These are phyloP conservation scores for Populus euphratica DNA, from an alignment of 345 rosid species.

Conservation along the genomic window DNA sequence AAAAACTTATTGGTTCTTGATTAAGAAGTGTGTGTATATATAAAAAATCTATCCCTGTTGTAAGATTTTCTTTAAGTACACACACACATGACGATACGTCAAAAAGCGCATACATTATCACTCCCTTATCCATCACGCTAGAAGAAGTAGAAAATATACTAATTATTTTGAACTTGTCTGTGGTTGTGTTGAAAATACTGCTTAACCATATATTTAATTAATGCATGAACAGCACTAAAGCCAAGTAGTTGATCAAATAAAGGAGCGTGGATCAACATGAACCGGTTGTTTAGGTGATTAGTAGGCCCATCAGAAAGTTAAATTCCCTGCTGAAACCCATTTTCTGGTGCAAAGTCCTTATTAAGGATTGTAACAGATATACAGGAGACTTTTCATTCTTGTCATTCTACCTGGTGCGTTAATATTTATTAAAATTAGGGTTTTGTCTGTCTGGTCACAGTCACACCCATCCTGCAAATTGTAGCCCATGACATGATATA, in stretches of 20 bases:
- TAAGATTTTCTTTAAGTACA: no score
- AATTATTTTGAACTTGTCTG: neutral
- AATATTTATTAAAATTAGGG: neutral
- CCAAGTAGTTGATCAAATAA: neutral
- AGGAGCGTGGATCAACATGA: neutral
- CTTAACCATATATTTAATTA: constrained; percentile 6
- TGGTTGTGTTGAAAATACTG: constrained; percentile 4
- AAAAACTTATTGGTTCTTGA: no score
- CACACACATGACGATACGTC: neutral
- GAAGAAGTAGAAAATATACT: neutral
- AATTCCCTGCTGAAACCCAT: neutral
- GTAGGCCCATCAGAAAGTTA: constrained; percentile 7
- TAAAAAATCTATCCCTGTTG: no score
- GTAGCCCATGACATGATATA: neutral
- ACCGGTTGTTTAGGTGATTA: neutral
- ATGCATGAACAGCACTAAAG: neutral
- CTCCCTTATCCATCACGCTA: neutral
- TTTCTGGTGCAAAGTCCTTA: neutral
- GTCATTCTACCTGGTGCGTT: neutral
- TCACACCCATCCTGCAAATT: neutral
- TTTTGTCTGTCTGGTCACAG: constrained; percentile 6
- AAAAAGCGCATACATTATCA: neutral
- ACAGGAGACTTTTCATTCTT: neutral
- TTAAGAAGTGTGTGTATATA: no score
- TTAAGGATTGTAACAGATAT: neutral